phyloP scores from a whole-genome alignment of 2,329 filamentous ascomycete genomes.

The Xylariaceae sp. region DNA sequence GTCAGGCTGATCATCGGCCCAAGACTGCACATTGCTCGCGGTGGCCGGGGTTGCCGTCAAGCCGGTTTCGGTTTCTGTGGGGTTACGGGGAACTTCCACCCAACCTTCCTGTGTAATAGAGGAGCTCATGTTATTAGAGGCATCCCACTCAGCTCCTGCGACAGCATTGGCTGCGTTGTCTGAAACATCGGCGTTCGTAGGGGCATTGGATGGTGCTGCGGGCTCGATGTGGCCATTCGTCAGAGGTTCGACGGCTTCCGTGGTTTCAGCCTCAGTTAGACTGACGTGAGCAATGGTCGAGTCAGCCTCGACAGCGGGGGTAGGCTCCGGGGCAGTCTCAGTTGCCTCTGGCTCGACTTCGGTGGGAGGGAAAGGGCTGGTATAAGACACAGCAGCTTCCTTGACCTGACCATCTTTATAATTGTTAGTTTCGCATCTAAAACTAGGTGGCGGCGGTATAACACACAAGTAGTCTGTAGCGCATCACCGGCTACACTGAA shows the following conservation, averaged over 20 bases:
- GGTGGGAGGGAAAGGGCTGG: constrained; percentile 30
- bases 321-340: constrained; percentile 35
- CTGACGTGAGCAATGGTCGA: constrained; percentile 64
- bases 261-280: constrained; percentile 61
- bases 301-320: constrained; percentile 48
- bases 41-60: constrained; percentile 57
- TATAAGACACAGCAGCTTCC: constrained; percentile 51
- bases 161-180: constrained; percentile 57
- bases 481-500: constrained; percentile 60
- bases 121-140: constrained; percentile 40
- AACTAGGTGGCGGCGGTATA: background rate
- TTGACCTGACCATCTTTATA: constrained; percentile 55
- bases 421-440: constrained; percentile 24
- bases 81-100: constrained; percentile 71
- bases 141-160: constrained; percentile 64
- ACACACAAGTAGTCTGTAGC: constrained; percentile 69
- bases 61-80: constrained; percentile 68
- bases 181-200: constrained; percentile 48
- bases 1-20: constrained; percentile 76
- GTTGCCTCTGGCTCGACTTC: constrained; percentile 31
- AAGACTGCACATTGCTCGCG: constrained; percentile 58
- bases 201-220: constrained; percentile 35
- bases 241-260: constrained; percentile 37
- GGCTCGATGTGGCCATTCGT: constrained; percentile 44
- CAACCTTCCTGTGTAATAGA: constrained; percentile 60